These are phyloP conservation scores for Mastigamoeba balamuthi DNA, from an alignment of 78 protist genomes.

Conservation along the genomic window DNA sequence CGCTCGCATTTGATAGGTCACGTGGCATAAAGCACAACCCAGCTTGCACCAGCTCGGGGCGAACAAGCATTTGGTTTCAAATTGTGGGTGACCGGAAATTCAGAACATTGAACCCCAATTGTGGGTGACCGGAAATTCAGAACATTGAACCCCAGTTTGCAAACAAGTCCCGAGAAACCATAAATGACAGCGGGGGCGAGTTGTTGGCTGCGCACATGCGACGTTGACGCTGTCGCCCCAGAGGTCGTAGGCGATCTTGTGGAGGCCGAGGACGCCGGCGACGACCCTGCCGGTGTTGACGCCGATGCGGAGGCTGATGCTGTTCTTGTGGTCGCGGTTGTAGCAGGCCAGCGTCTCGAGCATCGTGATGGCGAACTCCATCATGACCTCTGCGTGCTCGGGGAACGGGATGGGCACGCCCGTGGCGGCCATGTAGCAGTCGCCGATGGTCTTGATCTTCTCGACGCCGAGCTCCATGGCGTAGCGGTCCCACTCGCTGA, in stretches of 20 bases:
- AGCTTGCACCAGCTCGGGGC: too few species aligned
- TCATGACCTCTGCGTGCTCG: conserved; percentile 1
- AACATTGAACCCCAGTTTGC: too few species aligned
- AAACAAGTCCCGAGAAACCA: too few species aligned
- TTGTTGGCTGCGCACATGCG: too few species aligned
- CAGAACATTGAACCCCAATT: too few species aligned
- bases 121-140: too few species aligned
- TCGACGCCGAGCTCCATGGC: neutral
- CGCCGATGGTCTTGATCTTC: neutral
- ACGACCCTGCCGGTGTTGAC: neutral
- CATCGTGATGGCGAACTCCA: neutral
- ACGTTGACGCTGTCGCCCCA: too few species aligned
- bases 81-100: too few species aligned
- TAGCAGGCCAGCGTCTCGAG: neutral
- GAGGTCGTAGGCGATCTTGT: neutral
- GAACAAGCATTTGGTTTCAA: too few species aligned
- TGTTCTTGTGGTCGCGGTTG: neutral
- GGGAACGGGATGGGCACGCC: neutral
- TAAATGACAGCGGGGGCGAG: too few species aligned
- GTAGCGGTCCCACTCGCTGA: neutral
- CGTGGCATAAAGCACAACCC: too few species aligned
- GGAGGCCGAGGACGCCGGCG: neutral
- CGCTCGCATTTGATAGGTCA: too few species aligned
- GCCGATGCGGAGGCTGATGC: neutral
- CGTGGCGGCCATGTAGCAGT: neutral